Percentiles rank a stretch among this genome's conserved stretches.
phyloP scores from a whole-genome alignment of 768 basidiomycete species.

The Trametes cinnabarina region DNA sequence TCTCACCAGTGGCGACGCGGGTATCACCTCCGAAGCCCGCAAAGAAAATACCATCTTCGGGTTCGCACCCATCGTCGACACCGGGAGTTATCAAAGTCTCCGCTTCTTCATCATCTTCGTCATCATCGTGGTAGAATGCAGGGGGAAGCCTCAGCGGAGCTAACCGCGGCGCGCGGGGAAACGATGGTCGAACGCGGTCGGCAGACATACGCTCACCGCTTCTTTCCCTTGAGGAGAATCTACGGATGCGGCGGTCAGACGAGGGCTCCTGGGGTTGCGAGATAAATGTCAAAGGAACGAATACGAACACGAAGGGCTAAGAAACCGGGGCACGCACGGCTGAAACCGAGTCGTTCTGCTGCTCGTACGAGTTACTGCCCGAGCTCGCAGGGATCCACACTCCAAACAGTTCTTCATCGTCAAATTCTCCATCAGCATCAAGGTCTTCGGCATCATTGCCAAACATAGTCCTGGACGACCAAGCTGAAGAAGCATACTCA shows the following conservation, averaged over 20 bases:
- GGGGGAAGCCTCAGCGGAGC: neutral
- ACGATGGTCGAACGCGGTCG: neutral
- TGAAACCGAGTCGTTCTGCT: neutral
- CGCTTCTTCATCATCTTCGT: neutral
- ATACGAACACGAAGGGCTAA: neutral
- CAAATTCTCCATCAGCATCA: neutral
- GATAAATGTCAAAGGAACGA: neutral
- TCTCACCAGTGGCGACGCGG: neutral
- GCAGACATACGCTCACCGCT: neutral
- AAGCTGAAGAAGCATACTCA: neutral
- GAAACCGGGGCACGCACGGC: conserved; percentile 5
- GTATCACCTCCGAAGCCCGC: no score
- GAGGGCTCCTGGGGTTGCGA: neutral
- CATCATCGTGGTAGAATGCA: neutral
- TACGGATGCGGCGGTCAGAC: neutral
- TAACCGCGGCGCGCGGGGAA: neutral
- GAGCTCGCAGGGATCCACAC: neutral
- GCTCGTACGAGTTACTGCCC: no score
- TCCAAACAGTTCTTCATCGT: neutral
- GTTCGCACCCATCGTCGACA: neutral
- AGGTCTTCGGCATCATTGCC: neutral
- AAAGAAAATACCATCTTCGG: neutral
- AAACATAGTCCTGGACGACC: conserved; percentile 11
- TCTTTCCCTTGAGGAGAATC: neutral
- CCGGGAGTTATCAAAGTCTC: neutral